Conservation (phyloP, 2,329 filamentous ascomycete genomes). For the Sporothrix mexicana region DNA sequence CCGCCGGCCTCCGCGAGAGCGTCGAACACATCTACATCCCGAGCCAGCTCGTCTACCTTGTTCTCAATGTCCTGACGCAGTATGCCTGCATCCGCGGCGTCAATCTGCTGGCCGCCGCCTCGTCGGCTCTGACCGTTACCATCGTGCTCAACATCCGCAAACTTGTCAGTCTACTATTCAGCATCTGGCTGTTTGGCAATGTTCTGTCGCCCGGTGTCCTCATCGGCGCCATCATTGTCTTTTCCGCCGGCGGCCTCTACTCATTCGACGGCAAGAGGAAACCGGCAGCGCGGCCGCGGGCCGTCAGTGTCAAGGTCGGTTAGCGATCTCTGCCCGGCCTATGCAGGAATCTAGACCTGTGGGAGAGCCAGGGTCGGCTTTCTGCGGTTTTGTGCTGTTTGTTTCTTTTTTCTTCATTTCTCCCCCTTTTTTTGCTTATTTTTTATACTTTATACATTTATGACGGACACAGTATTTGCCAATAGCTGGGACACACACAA, state of each 20-base stretch:
- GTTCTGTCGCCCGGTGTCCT: conserved; percentile 76
- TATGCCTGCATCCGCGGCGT: conserved; percentile 95
- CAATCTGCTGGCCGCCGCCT: conserved; percentile 86
- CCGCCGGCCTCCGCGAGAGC: conserved; percentile 49
- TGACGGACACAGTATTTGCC: conserved; percentile 20
- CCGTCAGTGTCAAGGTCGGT: conserved; percentile 41
- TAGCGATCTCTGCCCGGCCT: neutral
- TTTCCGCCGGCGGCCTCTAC: conserved; percentile 89
- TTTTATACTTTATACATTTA: conserved; percentile 18
- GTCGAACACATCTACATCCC: conserved; percentile 58
- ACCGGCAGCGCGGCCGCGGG: conserved; percentile 42
- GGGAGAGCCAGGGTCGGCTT: neutral
- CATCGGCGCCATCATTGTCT: conserved; percentile 82
- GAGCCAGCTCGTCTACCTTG: conserved; percentile 72
- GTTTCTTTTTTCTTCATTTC: neutral
- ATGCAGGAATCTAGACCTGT: too few species aligned
- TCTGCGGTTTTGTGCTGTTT: neutral
- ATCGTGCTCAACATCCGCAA: conserved; percentile 97
- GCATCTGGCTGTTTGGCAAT: conserved; percentile 95
- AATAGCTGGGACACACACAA: neutral
- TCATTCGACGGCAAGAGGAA: conserved; percentile 69
- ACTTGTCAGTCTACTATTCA: conserved; percentile 85
- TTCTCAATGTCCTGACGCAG: conserved; percentile 84
- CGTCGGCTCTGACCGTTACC: conserved; percentile 91
- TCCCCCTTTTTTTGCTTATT: neutral